phyloP scores from a whole-genome alignment of 306 rosid species.

The Vigna reflexopilosa region DNA sequence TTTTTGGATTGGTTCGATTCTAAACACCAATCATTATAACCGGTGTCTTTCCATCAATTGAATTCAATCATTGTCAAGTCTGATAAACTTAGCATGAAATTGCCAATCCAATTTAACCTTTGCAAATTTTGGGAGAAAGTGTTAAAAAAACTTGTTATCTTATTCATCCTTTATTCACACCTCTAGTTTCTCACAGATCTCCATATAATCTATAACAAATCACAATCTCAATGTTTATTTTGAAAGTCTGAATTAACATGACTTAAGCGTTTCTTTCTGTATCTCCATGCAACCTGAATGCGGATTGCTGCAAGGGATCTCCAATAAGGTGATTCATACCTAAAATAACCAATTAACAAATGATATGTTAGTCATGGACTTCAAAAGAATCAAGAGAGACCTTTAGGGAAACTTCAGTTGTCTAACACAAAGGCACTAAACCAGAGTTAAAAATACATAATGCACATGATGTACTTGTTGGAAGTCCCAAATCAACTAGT shows the following conservation, averaged over 20 bases:
- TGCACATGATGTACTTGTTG: neutral
- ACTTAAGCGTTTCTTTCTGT: conserved; percentile 49
- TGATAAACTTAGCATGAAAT: too few species aligned
- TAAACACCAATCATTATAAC: too few species aligned
- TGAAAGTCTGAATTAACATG: neutral
- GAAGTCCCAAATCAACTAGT: rapidly evolving
- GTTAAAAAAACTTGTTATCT: too few species aligned
- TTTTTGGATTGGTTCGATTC: too few species aligned
- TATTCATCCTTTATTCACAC: too few species aligned
- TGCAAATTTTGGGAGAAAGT: too few species aligned
- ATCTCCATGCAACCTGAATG: conserved; percentile 89
- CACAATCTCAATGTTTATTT: neutral
- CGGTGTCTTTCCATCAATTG: too few species aligned
- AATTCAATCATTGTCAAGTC: too few species aligned
- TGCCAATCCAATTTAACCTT: too few species aligned
- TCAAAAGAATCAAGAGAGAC: neutral
- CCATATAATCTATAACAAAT: neutral
- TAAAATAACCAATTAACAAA: conserved; percentile 18
- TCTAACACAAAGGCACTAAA: too few species aligned
- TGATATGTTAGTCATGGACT: neutral
- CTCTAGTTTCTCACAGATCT: too few species aligned
- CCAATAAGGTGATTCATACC: conserved; percentile 82
- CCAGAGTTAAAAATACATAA: neutral
- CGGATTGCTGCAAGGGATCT: conserved; percentile 68
- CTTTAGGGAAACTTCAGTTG: too few species aligned